A percentile compares a stretch with the other conserved stretches of the same genome.
Conservation (phyloP, 2,329 filamentous ascomycete species). For the Monosporascus ibericus region DNA sequence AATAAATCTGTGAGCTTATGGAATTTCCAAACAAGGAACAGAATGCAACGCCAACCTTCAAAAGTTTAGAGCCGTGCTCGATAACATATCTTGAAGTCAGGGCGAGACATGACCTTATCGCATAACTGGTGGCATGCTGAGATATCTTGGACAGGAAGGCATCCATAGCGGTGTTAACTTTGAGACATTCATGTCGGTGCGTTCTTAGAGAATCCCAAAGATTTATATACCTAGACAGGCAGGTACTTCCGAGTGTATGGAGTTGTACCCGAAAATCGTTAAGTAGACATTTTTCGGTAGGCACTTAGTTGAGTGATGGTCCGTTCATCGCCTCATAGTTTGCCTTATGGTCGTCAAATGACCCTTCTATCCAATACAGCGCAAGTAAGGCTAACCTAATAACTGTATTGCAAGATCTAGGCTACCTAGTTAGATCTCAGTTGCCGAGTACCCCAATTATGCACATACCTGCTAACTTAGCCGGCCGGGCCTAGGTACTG, state of each 20-base stretch:
- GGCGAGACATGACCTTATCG: constrained; percentile 79
- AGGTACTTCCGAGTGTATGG: background rate
- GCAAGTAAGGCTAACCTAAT: too few species aligned
- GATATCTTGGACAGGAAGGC: constrained; percentile 48
- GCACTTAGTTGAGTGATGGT: background rate
- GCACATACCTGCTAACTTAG: too few species aligned
- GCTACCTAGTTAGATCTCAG: background rate
- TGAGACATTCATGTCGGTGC: constrained; percentile 3
- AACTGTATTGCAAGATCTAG: too few species aligned
- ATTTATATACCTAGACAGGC: background rate
- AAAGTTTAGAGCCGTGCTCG: constrained; percentile 68
- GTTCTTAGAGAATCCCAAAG: background rate
- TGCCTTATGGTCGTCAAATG: background rate
- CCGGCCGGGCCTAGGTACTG: background rate
- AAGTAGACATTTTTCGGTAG: background rate
- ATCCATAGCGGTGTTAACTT: constrained; percentile 55
- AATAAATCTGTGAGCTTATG: background rate
- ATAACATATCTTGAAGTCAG: constrained; percentile 84
- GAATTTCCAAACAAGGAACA: background rate
- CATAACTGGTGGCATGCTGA: constrained; percentile 81
- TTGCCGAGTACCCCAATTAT: background rate
- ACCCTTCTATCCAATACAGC: background rate
- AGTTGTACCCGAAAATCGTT: background rate
- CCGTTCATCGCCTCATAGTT: background rate
- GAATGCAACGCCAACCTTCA: constrained; percentile 41